Percentiles rank a stretch among this genome's conserved stretches.
Evolutionary conservation across 768 basidiomycete species (phyloP).

Genomic region (Stropharia rugosoannulata): DNA sequence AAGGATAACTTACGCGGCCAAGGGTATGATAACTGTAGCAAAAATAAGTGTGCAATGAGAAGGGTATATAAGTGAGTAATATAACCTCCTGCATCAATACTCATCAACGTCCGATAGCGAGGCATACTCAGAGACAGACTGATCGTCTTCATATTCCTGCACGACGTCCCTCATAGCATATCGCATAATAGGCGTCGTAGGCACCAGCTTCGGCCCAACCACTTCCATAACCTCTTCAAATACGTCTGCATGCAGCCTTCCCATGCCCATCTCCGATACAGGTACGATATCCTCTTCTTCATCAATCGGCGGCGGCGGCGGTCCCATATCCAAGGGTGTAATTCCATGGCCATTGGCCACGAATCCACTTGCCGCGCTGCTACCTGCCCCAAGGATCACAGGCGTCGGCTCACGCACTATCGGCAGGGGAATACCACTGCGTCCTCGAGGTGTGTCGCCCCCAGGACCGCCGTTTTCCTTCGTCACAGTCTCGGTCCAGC

Average conservation of each 20-base stretch:
- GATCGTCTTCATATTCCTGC: slow-evolving; percentile 77
- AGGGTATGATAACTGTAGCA: neutral
- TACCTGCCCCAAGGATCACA: neutral
- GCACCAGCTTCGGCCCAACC: slow-evolving; percentile 74
- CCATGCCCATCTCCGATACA: slow-evolving; percentile 36
- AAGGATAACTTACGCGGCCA: neutral
- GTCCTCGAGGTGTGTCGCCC: neutral
- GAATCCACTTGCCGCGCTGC: slow-evolving; percentile 2
- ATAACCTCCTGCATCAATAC: slow-evolving; percentile 35
- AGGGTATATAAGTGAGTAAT: neutral
- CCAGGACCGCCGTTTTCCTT: slow-evolving; percentile 3
- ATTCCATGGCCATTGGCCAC: neutral
- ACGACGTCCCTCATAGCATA: slow-evolving; percentile 85
- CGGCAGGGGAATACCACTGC: neutral
- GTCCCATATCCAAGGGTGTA: slow-evolving; percentile 16
- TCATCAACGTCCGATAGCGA: slow-evolving; percentile 79
- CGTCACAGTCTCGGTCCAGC: slow-evolving; percentile 74
- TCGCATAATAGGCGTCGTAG: slow-evolving; percentile 78
- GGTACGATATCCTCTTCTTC: slow-evolving; percentile 52
- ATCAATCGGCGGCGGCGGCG: slow-evolving; percentile 29
- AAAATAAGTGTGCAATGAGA: neutral
- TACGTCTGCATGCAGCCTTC: slow-evolving; percentile 36
- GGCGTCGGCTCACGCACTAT: neutral
- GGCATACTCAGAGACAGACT: slow-evolving; percentile 76
- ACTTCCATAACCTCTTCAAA: slow-evolving; percentile 56